phyloP scores from a whole-genome alignment of 2,329 filamentous ascomycete species.

The Stagonosporopsis tanaceti region DNA sequence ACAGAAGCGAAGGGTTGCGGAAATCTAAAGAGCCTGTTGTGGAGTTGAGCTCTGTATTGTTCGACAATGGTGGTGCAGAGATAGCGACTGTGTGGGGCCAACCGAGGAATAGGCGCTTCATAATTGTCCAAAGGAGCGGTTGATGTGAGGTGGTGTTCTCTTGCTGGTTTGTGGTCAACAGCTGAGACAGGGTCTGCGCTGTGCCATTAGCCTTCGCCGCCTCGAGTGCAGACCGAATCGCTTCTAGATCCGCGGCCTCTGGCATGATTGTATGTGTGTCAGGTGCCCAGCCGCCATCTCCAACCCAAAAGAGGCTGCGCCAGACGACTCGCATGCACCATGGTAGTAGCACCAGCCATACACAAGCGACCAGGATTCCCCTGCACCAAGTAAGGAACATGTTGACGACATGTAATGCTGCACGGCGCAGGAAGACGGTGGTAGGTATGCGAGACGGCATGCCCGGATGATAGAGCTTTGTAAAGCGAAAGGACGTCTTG shows the following conservation, averaged over 20 bases:
- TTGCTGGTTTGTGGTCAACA: slow-evolving; percentile 53
- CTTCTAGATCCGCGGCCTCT: slow-evolving; percentile 21
- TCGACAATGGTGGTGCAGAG: slow-evolving; percentile 35
- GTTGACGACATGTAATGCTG: slow-evolving; percentile 74
- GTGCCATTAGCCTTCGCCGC: slow-evolving; percentile 29
- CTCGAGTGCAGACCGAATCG: slow-evolving; percentile 29
- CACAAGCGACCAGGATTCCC: slow-evolving; percentile 77
- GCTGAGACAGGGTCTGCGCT: slow-evolving; percentile 36
- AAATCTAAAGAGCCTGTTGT: slow-evolving; percentile 34
- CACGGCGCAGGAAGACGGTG: slow-evolving; percentile 80
- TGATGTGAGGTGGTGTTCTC: slow-evolving; percentile 49
- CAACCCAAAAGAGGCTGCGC: slow-evolving; percentile 94
- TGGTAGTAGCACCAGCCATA: slow-evolving; percentile 90
- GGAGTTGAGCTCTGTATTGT: slow-evolving; percentile 37
- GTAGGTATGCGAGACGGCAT: slow-evolving; percentile 88
- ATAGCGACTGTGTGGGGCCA: slow-evolving; percentile 35
- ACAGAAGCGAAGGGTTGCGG: slow-evolving; percentile 56
- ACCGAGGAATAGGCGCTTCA: slow-evolving; percentile 54
- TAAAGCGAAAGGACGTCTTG: slow-evolving; percentile 98
- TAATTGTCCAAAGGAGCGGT: slow-evolving; percentile 56
- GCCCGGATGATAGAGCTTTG: slow-evolving; percentile 92
- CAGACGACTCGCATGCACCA: slow-evolving; percentile 91
- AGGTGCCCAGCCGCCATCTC: slow-evolving; percentile 74
- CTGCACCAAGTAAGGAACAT: slow-evolving; percentile 81
- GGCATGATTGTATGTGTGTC: slow-evolving; percentile 45